Evolutionary conservation across 2,329 filamentous ascomycete species (phyloP), one percentile per base, ranked within the genome.

Genomic region (Camptophora hylomeconis): DNA sequence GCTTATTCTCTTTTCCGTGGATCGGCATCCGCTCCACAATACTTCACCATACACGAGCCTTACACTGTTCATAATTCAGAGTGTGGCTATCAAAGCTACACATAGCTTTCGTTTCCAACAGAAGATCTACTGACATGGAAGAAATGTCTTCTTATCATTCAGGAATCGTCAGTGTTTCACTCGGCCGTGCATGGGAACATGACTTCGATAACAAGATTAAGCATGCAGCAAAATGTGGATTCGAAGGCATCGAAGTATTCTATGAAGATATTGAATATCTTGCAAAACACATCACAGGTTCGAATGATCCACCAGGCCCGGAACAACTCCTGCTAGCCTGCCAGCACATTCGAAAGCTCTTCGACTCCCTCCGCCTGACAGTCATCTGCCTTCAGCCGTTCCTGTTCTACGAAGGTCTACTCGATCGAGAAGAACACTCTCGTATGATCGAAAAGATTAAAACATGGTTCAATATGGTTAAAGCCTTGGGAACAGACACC

Each of bases 241-340:
- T 82, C 47, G 51, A 65, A 34, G 79, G 76, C 32, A 69, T 86
- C 39, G 80, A 86, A 49, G 62, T 84, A 11, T 84, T 83, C 58
- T 73, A 78, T 51, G 80, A 86, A 47, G 80, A 87, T 48, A 63
- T 86, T 3, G 57, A 69, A 34, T 71, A 74, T 45, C 46, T 77
- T 10, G 70, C 75, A 40, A 31, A 28, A 15, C 24, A 30, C n/a
- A n/a, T n/a, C n/a, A n/a, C n/a, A n/a, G n/a, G n/a, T n/a, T n/a
- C n/a, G 20, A 13, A 33, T 17, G 29, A 21, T 24, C 29, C 25
- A 4, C 11, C 21, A n/a, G 28, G 10, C 3, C 42, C 54, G 10
- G 46, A 57, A 7, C 63, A 63, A 40, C 62, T 75, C 22, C 44
- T 79, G 12, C 45, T 56, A 5, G 78, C 77, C 2, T 75, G 79